Evolutionary conservation across 78 protist species (phyloP).

Genomic region (Capsaspora owczarzaki): DNA sequence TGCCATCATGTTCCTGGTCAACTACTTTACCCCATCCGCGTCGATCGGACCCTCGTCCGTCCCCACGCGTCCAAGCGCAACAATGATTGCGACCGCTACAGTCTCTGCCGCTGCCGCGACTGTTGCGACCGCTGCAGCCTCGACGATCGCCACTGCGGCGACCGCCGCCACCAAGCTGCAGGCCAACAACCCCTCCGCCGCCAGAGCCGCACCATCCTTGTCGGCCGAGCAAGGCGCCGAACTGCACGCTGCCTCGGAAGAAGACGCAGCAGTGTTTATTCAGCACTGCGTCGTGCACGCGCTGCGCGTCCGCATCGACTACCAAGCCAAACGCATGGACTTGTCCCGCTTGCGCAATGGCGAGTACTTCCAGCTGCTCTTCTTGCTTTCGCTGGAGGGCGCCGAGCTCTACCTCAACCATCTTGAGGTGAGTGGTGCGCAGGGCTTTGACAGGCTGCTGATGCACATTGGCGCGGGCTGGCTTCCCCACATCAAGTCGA

Average conservation of each 20-base stretch:
- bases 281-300: background rate
- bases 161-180: too few species aligned
- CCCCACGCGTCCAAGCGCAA: too few species aligned
- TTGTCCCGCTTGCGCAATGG: background rate
- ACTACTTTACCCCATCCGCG: background rate
- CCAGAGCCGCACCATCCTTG: too few species aligned
- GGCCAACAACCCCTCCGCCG: too few species aligned
- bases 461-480: background rate
- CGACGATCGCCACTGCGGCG: too few species aligned
- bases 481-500: background rate
- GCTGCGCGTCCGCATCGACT: slow-evolving; percentile 10
- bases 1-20: background rate
- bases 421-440: background rate
- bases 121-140: too few species aligned
- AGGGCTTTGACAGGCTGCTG: background rate
- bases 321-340: slow-evolving; percentile 7
- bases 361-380: background rate
- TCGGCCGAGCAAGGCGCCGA: too few species aligned
- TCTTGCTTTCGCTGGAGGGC: slow-evolving; percentile 8
- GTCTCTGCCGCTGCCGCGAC: too few species aligned
- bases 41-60: too few species aligned
- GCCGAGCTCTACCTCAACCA: background rate
- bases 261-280: background rate
- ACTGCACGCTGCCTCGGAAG: too few species aligned
- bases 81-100: too few species aligned